Base-by-base conservation (phyloP, 2,329 filamentous ascomycete species). In the Penicillium sp. region DNA sequence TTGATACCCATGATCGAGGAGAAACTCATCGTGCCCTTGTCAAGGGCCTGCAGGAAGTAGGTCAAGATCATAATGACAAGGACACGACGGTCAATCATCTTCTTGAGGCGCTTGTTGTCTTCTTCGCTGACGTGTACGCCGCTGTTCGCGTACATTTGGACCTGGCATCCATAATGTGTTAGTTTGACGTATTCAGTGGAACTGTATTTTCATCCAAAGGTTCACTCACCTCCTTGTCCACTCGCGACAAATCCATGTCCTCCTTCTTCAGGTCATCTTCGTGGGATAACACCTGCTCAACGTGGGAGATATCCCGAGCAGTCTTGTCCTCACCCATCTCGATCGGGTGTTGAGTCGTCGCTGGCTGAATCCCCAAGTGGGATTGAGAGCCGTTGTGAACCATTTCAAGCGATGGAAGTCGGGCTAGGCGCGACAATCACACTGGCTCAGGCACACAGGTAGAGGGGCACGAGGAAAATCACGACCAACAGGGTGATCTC, bases 11-110 rank as follows among this genome's bases (percentile, higher is more conserved):
- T 80, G 45, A 79, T 79, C 0, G 77, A 77, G 0, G 77, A 65
- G 63, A 78, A 78, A n/a, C 74, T 76, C 68, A 79, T 65, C 1
- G 76, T 78, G 2, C 76, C 76, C 61, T 79, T 79, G 42, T 79
- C 77, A 26, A 79, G 61, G 10, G 75, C 74, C 55, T 90, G 89
- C 25, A 92, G 76, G 70, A 92, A 91, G 75, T 92, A 92, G 0
- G 89, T 91, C 52, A 83, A 74, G 59, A 92, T 83, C 89, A 93
- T 92, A 72, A 92, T 81, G 2, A 83, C 76, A 46, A 93, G 78
- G 2, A 92, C 84, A 35, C 89, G 84, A 63, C 80, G 83, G 75
- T 92, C 88, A 65, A 92, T 90, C 79, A 87, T 79, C 55, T 76
- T 82, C 64, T 85, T 86, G 55, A 93, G 80, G 33, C 88, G 80